Percentiles rank a stretch among this genome's conserved stretches.
Conservation (phyloP, 2,329 filamentous ascomycete species). For the Cladosporium sp. region DNA sequence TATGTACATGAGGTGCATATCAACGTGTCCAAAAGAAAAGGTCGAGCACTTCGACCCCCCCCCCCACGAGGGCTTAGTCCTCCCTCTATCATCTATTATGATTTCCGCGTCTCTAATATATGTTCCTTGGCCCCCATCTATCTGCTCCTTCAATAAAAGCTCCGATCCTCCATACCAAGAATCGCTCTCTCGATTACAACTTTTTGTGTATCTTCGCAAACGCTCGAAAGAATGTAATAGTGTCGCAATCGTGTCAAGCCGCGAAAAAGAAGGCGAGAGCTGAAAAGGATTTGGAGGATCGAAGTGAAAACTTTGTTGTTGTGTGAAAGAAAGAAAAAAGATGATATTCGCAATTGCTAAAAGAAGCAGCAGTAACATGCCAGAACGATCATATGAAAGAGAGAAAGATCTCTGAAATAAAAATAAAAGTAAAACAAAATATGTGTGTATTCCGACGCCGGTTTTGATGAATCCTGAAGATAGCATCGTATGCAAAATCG, state of each 20-base stretch:
- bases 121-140: not conserved
- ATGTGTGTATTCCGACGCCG: conserved; percentile 15
- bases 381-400: conserved; percentile 12
- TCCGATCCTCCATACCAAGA: not conserved
- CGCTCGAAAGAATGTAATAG: not conserved
- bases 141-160: not conserved
- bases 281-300: not conserved
- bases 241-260: not conserved
- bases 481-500: conserved; percentile 18
- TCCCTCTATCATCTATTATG: conserved; percentile 15
- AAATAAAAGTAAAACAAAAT: conserved; percentile 12
- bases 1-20: conserved; percentile 9
- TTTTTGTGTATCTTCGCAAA: not conserved
- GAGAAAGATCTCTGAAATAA: not conserved
- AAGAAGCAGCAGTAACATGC: conserved; percentile 11
- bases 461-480: conserved; percentile 11
- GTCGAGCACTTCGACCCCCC: conserved; percentile 16
- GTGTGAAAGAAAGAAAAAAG: not conserved
- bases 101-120: not conserved
- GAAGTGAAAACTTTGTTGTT: not conserved
- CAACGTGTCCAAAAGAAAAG: conserved; percentile 3
- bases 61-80: not conserved
- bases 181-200: conserved; percentile 7
- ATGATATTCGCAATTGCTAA: conserved; percentile 2
- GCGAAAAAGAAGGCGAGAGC: not conserved